Base-by-base conservation (phyloP, 2,329 filamentous ascomycete species). In the Neopestalotiopsis sp. region DNA sequence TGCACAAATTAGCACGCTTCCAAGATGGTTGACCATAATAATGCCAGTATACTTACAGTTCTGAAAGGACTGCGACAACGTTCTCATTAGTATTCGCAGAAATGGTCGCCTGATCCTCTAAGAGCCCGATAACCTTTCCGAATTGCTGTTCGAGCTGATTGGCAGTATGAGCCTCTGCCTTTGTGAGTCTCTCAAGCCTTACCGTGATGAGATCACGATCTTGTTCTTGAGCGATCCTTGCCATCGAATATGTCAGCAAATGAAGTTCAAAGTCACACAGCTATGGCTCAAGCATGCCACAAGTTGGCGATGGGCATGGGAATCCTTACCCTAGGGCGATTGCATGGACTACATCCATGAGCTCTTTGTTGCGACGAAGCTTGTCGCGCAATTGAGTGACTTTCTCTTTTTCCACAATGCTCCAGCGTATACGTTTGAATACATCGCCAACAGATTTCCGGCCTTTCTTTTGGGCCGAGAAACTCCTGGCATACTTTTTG, bases 381-480 rank as follows among this genome's bases (percentile, higher is more conserved):
- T n/a, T 24, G 42, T 49, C 56, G 24, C 20, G 57, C 56, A 67
- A n/a, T 20, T 67, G 38, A 30, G 34, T 2, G 30, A 52, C 52
- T 17, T 60, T 42, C 0, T 67, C 52, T 20, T 45, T 67, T 2
- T 67, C 65, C 7, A 67, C 7, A 0, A 32, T 20, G 4, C 38
- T 42, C 65, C 65, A 67, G 28, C 52, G 20, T 4, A 52, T 52
- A 5, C 65, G 65, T 20, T 67, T 61, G 28, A 61, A 20, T 17
- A 34, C n/a, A 38, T 61, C 59, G 17, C 28, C 9, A 10, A 61
- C n/a, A 1, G 59, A 38, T 38, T 4, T 61, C 10, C 59, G 32
- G n/a, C 30, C 14, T 0, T 34, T 28, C 13, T 38, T 32, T 17
- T 14, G 28, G 12, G 4, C 9, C 4, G 4, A 38, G 12, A 61